Evolutionary conservation across 345 rosid genomes (phyloP).

Genomic region (Aquilaria malaccensis): DNA sequence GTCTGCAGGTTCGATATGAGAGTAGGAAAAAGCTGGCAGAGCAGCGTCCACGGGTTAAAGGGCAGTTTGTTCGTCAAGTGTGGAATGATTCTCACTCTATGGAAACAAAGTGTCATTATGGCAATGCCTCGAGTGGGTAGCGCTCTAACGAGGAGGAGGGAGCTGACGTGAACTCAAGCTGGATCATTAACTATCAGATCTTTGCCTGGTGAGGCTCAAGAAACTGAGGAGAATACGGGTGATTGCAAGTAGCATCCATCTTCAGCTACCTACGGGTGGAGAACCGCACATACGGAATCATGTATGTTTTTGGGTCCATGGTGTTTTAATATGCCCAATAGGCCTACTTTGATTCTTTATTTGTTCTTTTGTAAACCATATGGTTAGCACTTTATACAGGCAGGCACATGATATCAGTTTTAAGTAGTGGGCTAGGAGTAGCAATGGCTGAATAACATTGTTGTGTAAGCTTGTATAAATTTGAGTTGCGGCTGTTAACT

Average conservation of each 20-base stretch:
- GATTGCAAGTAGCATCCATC: neutral
- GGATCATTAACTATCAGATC: neutral
- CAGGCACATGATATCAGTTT: too few species aligned
- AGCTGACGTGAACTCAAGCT: neutral
- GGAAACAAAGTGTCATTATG: constrained; percentile 21
- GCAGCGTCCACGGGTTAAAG: constrained; percentile 67
- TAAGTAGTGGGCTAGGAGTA: too few species aligned
- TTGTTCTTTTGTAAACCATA: neutral
- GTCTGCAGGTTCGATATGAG: constrained; percentile 64
- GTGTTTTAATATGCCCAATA: constrained; percentile 8
- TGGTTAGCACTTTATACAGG: too few species aligned
- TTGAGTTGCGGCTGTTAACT: too few species aligned
- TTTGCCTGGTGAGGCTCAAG: neutral
- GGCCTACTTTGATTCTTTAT: neutral
- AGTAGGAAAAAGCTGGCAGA: constrained; percentile 74
- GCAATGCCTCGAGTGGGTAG: constrained; percentile 11
- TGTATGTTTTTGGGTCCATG: neutral
- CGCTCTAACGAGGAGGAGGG: neutral
- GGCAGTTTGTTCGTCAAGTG: constrained; percentile 65
- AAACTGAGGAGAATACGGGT: neutral
- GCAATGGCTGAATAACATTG: too few species aligned
- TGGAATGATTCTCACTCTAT: constrained; percentile 15
- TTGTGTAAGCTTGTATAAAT: too few species aligned
- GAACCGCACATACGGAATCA: too few species aligned
- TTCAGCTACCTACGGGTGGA: too few species aligned